phyloP scores from a whole-genome alignment of 1,139 yeast genomes.

The Geotrichum candidum region DNA sequence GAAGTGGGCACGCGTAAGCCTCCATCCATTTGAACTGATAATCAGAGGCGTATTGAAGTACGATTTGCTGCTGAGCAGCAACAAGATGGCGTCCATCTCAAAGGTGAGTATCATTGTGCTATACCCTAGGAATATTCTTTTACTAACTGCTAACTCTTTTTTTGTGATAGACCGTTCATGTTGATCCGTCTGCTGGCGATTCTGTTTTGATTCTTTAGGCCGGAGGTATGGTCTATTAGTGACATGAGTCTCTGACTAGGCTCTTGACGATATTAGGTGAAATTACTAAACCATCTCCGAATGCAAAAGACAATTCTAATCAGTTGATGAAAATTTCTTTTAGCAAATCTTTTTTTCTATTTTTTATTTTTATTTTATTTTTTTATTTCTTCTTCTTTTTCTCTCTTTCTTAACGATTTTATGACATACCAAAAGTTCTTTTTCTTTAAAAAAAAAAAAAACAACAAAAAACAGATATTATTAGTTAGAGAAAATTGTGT shows the following conservation, averaged over 20 bases:
- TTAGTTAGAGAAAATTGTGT: background rate
- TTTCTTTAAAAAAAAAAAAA: background rate
- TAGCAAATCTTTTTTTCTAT: no score
- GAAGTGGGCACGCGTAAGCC: constrained; percentile 71
- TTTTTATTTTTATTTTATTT: no score
- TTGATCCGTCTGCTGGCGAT: background rate
- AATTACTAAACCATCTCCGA: no score
- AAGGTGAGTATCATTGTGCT: constrained; percentile 12
- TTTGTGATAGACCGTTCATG: background rate
- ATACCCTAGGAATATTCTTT: background rate
- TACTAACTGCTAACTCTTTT: background rate
- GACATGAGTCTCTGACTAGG: no score
- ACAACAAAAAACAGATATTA: background rate
- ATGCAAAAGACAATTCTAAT: no score
- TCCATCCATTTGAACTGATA: constrained; percentile 80
- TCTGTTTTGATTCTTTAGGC: background rate
- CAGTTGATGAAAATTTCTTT: no score
- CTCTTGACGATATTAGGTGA: no score
- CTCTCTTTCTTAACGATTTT: background rate
- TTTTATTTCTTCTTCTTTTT: background rate
- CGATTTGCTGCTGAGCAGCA: constrained; percentile 52
- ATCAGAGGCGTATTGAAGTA: constrained; percentile 79
- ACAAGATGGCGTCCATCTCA: constrained; percentile 28
- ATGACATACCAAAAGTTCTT: background rate
- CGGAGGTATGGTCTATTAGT: background rate